A percentile compares a stretch with the other conserved stretches of the same genome.
These are phyloP conservation scores for Agrostemma githago DNA, from an alignment of 148 eudicot species.

Conservation along the genomic window DNA sequence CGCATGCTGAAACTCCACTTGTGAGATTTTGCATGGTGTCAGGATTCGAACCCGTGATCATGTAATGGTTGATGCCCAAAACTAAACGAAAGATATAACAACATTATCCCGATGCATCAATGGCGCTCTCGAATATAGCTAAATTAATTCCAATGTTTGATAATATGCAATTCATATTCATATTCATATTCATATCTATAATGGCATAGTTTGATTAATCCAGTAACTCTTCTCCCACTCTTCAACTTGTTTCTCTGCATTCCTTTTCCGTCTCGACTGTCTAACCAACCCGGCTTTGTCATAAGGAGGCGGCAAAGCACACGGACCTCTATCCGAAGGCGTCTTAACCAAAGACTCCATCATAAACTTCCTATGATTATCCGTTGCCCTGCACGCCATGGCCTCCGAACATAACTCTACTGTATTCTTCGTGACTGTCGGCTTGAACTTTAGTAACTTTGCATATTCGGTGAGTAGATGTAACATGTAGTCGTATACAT, in stretches of 20 bases:
- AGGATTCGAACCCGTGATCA: no score
- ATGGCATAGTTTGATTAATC: constrained; percentile 27
- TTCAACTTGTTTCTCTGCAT: constrained; percentile 39
- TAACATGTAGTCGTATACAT: constrained; percentile 80
- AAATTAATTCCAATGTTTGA: no score
- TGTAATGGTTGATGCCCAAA: no score
- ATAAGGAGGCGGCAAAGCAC: constrained; percentile 64
- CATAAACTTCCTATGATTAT: constrained; percentile 54
- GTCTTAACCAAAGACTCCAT: constrained; percentile 46
- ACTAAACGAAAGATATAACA: no score
- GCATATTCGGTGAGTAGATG: constrained; percentile 70
- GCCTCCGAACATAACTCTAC: constrained; percentile 66
- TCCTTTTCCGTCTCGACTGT: constrained; percentile 26
- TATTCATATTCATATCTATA: constrained; percentile 1
- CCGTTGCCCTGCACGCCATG: constrained; percentile 51
- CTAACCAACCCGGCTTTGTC: constrained; percentile 20
- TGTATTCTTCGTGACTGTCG: constrained; percentile 42
- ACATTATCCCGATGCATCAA: background rate
- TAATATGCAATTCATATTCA: background rate
- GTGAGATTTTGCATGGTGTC: no score
- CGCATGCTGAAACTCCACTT: no score
- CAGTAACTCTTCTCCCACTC: constrained; percentile 51
- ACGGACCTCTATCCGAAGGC: constrained; percentile 46
- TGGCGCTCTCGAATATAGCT: background rate
- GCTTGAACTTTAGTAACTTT: constrained; percentile 64